Evolutionary conservation across 164 flowering plant genomes (phyloP).

Genomic region (Tinospora cordifolia): DNA sequence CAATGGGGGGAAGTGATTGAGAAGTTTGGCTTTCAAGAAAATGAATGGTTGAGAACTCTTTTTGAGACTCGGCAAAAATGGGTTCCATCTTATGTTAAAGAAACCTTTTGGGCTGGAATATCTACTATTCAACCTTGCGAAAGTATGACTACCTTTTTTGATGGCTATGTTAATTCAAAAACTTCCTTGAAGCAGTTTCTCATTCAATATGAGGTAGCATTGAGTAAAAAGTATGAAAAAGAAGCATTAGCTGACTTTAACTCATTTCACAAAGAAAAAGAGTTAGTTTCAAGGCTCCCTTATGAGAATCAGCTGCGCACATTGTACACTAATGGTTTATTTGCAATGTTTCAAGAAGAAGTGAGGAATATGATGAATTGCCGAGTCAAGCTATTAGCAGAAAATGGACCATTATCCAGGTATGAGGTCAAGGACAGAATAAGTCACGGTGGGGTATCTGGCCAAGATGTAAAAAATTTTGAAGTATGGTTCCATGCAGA

Average conservation of each 20-base stretch:
- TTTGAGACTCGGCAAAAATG: constrained; percentile 6
- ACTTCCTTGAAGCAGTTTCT: constrained; percentile 12
- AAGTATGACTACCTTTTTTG: not conserved
- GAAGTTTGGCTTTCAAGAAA: constrained; percentile 38
- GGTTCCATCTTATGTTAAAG: constrained; percentile 9
- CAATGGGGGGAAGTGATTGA: constrained; percentile 57
- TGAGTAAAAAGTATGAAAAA: not conserved
- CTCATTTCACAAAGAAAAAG: constrained; percentile 7
- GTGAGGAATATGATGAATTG: constrained; percentile 9
- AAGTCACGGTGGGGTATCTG: constrained; percentile 6
- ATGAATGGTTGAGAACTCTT: constrained; percentile 10
- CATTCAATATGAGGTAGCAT: constrained; percentile 6
- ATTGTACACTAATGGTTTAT: constrained; percentile 7
- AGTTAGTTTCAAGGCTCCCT: not conserved
- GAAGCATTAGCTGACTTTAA: constrained; percentile 12
- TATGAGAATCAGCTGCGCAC: not conserved
- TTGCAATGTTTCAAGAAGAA: constrained; percentile 19
- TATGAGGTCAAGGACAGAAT: constrained; percentile 13
- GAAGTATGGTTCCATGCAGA: constrained; percentile 5
- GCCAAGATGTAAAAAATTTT: constrained; percentile 2
- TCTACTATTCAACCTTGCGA: not conserved
- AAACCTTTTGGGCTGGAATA: constrained; percentile 5
- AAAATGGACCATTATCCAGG: constrained; percentile 2
- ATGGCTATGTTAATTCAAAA: not conserved
- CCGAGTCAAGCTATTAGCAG: not conserved